Evolutionary conservation across 2,329 filamentous ascomycete genomes (phyloP).

Genomic region (Alternaria metachromatica): DNA sequence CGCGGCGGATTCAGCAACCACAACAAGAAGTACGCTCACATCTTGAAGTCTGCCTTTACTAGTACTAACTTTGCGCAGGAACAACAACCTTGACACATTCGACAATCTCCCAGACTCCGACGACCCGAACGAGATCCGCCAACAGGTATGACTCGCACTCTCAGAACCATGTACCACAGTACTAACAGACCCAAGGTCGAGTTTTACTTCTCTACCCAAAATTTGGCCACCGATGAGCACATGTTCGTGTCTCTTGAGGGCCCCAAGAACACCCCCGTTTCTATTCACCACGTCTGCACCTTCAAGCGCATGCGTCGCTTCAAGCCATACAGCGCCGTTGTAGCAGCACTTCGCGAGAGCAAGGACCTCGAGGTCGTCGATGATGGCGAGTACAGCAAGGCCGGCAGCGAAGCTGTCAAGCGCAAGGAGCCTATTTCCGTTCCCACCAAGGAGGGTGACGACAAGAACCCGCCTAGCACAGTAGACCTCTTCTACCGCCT

Average conservation of each 20-base stretch:
- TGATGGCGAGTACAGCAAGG: conserved; percentile 65
- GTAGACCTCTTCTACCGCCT: conserved; percentile 56
- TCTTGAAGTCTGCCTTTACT: too few species aligned
- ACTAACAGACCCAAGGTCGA: conserved; percentile 70
- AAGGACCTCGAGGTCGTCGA: conserved; percentile 75
- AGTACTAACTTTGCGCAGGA: conserved; percentile 21
- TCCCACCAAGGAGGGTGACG: conserved; percentile 42
- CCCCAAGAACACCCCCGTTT: conserved; percentile 79
- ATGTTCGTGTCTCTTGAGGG: conserved; percentile 81
- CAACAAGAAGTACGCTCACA: conserved; percentile 21
- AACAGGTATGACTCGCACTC: conserved; percentile 66
- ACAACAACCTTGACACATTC: conserved; percentile 41
- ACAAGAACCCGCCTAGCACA: conserved; percentile 25
- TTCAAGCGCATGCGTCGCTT: conserved; percentile 98
- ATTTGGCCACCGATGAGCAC: conserved; percentile 87
- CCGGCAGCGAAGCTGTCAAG: conserved; percentile 57
- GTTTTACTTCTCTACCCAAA: conserved; percentile 94
- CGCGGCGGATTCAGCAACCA: conserved; percentile 26
- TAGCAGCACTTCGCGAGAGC: conserved; percentile 82
- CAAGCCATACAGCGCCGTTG: conserved; percentile 82
- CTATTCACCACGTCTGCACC: conserved; percentile 76
- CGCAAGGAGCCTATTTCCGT: conserved; percentile 72
- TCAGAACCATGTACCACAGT: not conserved
- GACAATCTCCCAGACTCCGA: conserved; percentile 70
- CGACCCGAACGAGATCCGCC: conserved; percentile 81